Evolutionary conservation across 1,284 basidiomycete genomes (phyloP).

Genomic region (Rhodotorula sp.): DNA sequence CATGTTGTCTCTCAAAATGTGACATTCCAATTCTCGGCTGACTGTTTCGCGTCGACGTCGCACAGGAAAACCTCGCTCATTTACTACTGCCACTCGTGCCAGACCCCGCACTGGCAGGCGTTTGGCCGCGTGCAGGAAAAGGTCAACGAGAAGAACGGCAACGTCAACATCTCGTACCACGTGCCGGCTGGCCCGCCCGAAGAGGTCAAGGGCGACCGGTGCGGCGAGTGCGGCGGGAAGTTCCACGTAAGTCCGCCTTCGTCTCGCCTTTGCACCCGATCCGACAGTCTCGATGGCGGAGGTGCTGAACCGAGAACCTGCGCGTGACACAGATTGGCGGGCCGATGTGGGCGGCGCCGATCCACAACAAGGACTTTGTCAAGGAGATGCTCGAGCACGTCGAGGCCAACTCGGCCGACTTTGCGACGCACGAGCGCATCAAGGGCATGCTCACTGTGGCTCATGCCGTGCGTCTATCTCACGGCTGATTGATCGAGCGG

Average conservation of each 20-base stretch:
- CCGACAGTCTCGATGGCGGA: background rate
- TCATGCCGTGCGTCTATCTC: constrained; percentile 63
- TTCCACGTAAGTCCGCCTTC: constrained; percentile 62
- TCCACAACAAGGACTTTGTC: constrained; percentile 79
- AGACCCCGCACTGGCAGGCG: constrained; percentile 74
- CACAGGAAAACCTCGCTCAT: constrained; percentile 76
- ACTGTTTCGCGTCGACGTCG: background rate
- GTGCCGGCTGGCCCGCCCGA: constrained; percentile 71
- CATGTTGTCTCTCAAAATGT: constrained; percentile 8
- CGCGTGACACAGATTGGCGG: constrained; percentile 67
- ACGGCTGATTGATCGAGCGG: background rate
- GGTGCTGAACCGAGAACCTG: background rate
- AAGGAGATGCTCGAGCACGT: constrained; percentile 73
- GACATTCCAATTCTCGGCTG: constrained; percentile 6
- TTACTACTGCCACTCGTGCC: constrained; percentile 79
- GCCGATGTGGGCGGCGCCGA: constrained; percentile 91
- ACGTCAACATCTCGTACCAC: constrained; percentile 66
- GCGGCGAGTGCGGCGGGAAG: constrained; percentile 75
- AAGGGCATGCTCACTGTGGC: constrained; percentile 93
- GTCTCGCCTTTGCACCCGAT: background rate
- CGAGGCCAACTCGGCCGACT: constrained; percentile 55
- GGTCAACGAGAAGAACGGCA: constrained; percentile 54
- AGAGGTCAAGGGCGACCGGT: constrained; percentile 57
- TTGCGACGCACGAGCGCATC: constrained; percentile 81
- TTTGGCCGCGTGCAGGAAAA: constrained; percentile 59